These are phyloP conservation scores for Willaertia magna DNA, from an alignment of 208 protist genomes.

Conservation along the genomic window DNA sequence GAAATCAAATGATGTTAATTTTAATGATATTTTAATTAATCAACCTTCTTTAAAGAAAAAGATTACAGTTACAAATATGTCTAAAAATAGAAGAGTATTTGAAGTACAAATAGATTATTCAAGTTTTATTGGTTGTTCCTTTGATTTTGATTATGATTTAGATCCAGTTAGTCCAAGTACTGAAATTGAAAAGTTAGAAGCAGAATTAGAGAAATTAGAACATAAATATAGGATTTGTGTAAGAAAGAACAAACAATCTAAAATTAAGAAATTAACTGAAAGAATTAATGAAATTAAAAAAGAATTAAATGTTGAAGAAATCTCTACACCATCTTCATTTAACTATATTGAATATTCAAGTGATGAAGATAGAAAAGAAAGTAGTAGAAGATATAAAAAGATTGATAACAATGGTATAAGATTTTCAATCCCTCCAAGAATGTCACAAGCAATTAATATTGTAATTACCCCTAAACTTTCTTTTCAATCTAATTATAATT, in stretches of 20 bases:
- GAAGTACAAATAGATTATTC: not conserved
- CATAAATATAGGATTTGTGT: not conserved
- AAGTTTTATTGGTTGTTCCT: not conserved
- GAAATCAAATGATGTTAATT: conserved; percentile 2
- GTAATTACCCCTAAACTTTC: not conserved
- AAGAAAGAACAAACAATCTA: not conserved
- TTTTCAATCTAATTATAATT: not conserved
- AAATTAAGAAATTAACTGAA: not conserved
- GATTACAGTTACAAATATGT: not conserved
- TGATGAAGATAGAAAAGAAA: not conserved
- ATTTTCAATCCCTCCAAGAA: not conserved
- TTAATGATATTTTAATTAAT: not conserved
- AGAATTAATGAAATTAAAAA: conserved; percentile 5
- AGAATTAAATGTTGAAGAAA: not conserved
- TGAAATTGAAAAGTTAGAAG: conserved; percentile 4
- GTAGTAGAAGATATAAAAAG: not conserved
- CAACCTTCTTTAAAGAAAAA: not conserved
- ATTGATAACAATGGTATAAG: not conserved
- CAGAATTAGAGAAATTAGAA: not conserved
- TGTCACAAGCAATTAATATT: not conserved
- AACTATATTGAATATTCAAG: not conserved
- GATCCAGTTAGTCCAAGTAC: not conserved
- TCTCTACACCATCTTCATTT: not conserved
- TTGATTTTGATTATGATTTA: conserved; percentile 1
- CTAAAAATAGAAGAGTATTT: not conserved